Evolutionary conservation across 257 asterid species (phyloP), one percentile per base, ranked within the genome.

Genomic region (Gentiana straminea): DNA sequence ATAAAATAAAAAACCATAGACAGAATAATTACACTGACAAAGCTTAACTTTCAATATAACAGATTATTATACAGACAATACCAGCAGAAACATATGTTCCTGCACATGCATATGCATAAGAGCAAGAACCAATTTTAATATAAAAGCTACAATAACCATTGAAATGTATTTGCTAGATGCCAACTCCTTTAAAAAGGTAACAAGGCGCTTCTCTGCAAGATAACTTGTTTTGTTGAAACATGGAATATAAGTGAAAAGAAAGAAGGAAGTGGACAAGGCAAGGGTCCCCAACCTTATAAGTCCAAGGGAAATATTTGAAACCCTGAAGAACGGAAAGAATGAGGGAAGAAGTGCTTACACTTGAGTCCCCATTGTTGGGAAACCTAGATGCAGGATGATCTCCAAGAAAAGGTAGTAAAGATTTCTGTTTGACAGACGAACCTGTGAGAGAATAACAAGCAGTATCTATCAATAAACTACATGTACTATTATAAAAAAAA

Each of bases 321-420:
- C 33, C 49, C 59, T 45, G 36, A 36, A 38, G 34, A 24, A 9
- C 36, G 4, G 50, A 38, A 44, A 34, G 33, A 50, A 7, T 44
- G 35, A 24, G 38, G 66, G 50, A 57, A 57, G 7, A 24, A 41
- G 10, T 7, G 72, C 91, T 74, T 69, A 82, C 91, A 63, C 66
- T 58, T 69, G 10, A 5, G 46, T 10, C 46, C 9, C 72, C 76
- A 60, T 59, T 71, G 34, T 33, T 49, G 8, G 41, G 52, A 57
- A 54, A 38, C 44, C 68, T 65, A 66, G 51, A 39, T 13, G 68
- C 33, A 33, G 58, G 56, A 68, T 57, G 38, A 54, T 49, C 75
- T 59, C 44, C 13, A 15, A 58, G 64, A 49, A 51, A 35, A 72
- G 74, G 66, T 53, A 49, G 64, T 62, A 57, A 38, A 51, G 38